Percentiles rank a stretch among this genome's conserved stretches.
These are phyloP conservation scores for Russula sp. DNA, from an alignment of 768 basidiomycete genomes.

Conservation along the genomic window DNA sequence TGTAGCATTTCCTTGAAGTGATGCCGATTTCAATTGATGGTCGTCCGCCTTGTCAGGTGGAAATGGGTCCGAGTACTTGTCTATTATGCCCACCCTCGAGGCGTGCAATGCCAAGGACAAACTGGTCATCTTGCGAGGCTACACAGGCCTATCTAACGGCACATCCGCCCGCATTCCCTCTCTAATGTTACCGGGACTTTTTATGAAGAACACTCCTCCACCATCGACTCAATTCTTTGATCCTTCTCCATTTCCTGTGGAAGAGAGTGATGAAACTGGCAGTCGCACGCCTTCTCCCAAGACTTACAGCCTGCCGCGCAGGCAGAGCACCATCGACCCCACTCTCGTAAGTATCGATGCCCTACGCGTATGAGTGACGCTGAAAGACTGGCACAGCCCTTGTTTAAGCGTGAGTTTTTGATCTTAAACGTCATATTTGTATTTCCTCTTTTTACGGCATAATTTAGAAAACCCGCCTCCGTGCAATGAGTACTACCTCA, in stretches of 20 bases:
- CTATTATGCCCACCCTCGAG: conserved; percentile 56
- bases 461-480: conserved; percentile 72
- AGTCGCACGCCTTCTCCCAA: not conserved
- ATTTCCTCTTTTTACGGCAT: conserved; percentile 20
- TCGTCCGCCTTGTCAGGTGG: conserved; percentile 45
- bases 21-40: not conserved
- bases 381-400: conserved; percentile 15
- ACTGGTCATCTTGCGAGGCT: conserved; percentile 57
- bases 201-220: conserved; percentile 40
- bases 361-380: not conserved
- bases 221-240: not conserved
- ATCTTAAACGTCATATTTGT: not conserved
- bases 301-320: conserved; percentile 7
- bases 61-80: conserved; percentile 49
- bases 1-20: not conserved
- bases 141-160: conserved; percentile 43
- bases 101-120: conserved; percentile 64
- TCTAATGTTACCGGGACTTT: conserved; percentile 52
- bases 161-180: conserved; percentile 50
- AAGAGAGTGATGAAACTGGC: conserved; percentile 13
- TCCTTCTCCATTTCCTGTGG: conserved; percentile 10
- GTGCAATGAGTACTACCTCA: conserved; percentile 81
- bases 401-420: conserved; percentile 25
- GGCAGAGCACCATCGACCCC: conserved; percentile 33
- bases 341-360: conserved; percentile 38